Percentiles rank a stretch among this genome's conserved stretches.
phyloP scores from a whole-genome alignment of 345 rosid genomes.

The Anastatica hierochuntica region DNA sequence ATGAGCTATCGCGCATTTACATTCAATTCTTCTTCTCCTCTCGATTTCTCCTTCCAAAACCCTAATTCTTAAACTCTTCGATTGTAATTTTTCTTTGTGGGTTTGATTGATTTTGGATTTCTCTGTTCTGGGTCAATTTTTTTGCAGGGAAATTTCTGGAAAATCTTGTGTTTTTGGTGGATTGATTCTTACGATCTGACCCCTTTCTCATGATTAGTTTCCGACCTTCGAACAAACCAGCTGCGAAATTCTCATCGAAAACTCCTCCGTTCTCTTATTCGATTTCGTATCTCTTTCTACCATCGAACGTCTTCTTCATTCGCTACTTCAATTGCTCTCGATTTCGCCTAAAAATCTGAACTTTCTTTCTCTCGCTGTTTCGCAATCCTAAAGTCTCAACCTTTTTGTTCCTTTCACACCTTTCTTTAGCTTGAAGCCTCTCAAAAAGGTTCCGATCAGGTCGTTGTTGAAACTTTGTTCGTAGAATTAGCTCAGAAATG shows the following conservation, averaged over 20 bases:
- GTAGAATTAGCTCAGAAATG: conserved; percentile 36
- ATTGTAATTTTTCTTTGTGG: not conserved
- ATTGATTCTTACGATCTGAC: too few species aligned
- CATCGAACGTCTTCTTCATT: conserved; percentile 61
- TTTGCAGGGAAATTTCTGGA: conserved; percentile 9
- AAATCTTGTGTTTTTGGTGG: conserved; percentile 3
- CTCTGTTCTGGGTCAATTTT: too few species aligned
- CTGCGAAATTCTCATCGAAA: too few species aligned
- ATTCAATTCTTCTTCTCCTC: conserved; percentile 8
- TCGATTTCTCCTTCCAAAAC: too few species aligned
- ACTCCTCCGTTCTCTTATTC: conserved; percentile 38
- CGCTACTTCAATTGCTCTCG: conserved; percentile 66
- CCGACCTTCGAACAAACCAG: conserved; percentile 42
- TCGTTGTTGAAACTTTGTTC: conserved; percentile 2
- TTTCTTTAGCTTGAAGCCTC: not conserved
- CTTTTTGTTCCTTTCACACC: too few species aligned
- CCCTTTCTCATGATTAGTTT: conserved; percentile 78
- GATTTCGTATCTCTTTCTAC: conserved; percentile 46
- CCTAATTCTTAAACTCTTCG: too few species aligned
- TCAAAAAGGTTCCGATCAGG: conserved; percentile 7
- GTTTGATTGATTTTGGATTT: too few species aligned
- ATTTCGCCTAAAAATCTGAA: conserved; percentile 79
- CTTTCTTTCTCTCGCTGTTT: not conserved
- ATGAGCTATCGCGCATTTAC: not conserved
- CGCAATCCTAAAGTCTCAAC: not conserved